phyloP scores from a whole-genome alignment of 257 asterid genomes.

The Coffea eugenioides region DNA sequence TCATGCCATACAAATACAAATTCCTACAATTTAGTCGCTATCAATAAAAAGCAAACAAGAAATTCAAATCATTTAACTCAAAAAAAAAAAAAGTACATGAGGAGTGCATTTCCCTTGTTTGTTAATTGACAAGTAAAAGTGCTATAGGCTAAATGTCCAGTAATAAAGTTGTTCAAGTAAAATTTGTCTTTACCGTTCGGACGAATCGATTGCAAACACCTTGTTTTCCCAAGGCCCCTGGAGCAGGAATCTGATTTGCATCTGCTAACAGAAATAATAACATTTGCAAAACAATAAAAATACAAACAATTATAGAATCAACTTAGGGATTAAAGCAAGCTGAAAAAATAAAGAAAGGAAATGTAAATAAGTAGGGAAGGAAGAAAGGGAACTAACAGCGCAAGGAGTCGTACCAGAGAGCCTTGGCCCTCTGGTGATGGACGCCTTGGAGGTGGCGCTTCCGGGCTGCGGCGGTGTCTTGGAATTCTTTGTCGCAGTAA shows the following conservation, averaged over 20 bases:
- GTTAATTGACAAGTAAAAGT: background rate
- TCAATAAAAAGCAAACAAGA: background rate
- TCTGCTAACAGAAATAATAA: conserved; percentile 7
- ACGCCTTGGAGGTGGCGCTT: conserved; percentile 86
- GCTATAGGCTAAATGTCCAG: background rate
- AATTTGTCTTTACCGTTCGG: conserved; percentile 56
- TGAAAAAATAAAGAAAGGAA: background rate
- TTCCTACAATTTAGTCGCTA: background rate
- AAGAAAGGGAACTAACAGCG: conserved; percentile 35
- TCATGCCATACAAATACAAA: background rate
- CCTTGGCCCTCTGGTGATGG: conserved; percentile 86
- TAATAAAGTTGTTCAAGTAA: too few relatives aligned
- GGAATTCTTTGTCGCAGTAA: conserved; percentile 89
- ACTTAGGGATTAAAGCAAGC: conserved; percentile 4
- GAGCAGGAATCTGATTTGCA: conserved; percentile 40
- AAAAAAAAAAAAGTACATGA: too few relatives aligned
- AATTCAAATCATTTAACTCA: background rate
- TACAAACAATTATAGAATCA: background rate
- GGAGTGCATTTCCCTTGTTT: too few relatives aligned
- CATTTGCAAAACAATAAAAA: too few relatives aligned
- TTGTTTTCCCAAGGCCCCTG: conserved; percentile 43
- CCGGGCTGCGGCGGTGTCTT: conserved; percentile 76
- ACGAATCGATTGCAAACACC: conserved; percentile 79
- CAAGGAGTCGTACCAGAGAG: conserved; percentile 83
- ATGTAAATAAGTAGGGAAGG: conserved; percentile 3